Evolutionary conservation across 2,329 filamentous ascomycete genomes (phyloP).

Genomic region (Talaromyces sp.): DNA sequence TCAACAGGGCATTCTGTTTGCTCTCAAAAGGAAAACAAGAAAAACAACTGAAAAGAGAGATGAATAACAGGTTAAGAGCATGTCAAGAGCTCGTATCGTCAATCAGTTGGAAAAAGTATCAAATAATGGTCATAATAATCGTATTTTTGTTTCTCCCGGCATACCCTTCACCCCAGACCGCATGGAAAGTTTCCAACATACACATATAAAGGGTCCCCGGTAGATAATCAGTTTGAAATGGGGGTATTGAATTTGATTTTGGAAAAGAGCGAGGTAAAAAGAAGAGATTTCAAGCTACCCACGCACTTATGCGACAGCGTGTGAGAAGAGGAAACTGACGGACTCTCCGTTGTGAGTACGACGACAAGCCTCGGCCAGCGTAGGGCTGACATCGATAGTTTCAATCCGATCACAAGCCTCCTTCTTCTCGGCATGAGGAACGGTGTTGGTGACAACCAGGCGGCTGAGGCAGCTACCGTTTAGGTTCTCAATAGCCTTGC

Average conservation of each 20-base stretch:
- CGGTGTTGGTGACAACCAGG: slow-evolving; percentile 89
- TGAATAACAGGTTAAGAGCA: slow-evolving; percentile 6
- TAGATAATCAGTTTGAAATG: slow-evolving; percentile 1
- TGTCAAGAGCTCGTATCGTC: slow-evolving; percentile 6
- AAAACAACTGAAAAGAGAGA: slow-evolving; percentile 3
- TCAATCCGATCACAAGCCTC: slow-evolving; percentile 76
- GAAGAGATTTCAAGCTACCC: background rate
- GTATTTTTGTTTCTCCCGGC: slow-evolving; percentile 26
- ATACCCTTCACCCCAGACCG: slow-evolving; percentile 19
- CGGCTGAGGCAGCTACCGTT: slow-evolving; percentile 76
- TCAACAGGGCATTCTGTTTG: background rate
- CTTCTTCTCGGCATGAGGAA: slow-evolving; percentile 79
- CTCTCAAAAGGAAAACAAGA: background rate
- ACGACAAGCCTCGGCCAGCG: slow-evolving; percentile 56
- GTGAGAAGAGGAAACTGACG: slow-evolving; percentile 55
- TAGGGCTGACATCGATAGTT: slow-evolving; percentile 90
- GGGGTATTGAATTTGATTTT: slow-evolving; percentile 10
- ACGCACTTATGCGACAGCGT: slow-evolving; percentile 43
- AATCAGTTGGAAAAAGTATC: background rate
- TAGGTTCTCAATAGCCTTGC: slow-evolving; percentile 82
- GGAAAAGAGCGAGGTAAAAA: background rate
- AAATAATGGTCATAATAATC: slow-evolving; percentile 25
- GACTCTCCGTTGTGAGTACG: slow-evolving; percentile 56
- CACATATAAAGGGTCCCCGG: slow-evolving; percentile 5
- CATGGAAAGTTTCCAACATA: slow-evolving; percentile 6